Percentiles rank a stretch among this genome's conserved stretches.
Conservation (phyloP, 495 filamentous ascomycete genomes). For the Neohortaea acidophila region DNA sequence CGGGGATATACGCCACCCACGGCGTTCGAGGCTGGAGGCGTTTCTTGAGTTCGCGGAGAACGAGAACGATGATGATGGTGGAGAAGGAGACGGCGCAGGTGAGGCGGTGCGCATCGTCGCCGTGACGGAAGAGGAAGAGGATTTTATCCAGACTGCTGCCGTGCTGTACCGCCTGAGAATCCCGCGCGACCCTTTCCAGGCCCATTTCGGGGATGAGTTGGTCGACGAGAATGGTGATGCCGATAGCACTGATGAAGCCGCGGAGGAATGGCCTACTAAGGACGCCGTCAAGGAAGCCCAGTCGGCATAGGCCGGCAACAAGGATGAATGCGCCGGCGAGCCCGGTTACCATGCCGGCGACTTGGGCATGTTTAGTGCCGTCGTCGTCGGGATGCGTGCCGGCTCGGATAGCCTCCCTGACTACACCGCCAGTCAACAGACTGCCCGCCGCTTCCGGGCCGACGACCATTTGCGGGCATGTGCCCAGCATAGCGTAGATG, state of each 20-base stretch:
- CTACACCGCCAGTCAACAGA: constrained; percentile 72
- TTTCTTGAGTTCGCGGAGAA: constrained; percentile 61
- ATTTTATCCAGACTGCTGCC: constrained; percentile 77
- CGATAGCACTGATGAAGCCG: constrained; percentile 93
- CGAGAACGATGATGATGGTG: constrained; percentile 80
- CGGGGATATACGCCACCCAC: constrained; percentile 74
- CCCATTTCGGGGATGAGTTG: constrained; percentile 86
- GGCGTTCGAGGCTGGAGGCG: constrained; percentile 68
- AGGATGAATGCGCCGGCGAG: constrained; percentile 79
- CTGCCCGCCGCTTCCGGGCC: constrained; percentile 91
- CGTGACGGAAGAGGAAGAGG: constrained; percentile 56
- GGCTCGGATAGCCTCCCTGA: constrained; percentile 56
- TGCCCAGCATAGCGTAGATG: constrained; percentile 79
- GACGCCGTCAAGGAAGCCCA: constrained; percentile 94
- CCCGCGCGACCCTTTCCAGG: constrained; percentile 44
- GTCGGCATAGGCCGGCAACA: constrained; percentile 59
- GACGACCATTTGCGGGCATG: constrained; percentile 82
- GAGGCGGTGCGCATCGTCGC: constrained; percentile 47
- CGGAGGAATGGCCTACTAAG: constrained; percentile 81
- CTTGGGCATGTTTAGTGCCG: constrained; percentile 51
- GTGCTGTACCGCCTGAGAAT: constrained; percentile 46
- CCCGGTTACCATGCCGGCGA: constrained; percentile 80
- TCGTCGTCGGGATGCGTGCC: constrained; percentile 57
- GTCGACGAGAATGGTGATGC: constrained; percentile 88
- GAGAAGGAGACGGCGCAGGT: constrained; percentile 60